Percentiles rank a stretch among this genome's conserved stretches.
Conservation (phyloP, 371 early-diverging fungal species). For the Apophysomyces elegans region DNA sequence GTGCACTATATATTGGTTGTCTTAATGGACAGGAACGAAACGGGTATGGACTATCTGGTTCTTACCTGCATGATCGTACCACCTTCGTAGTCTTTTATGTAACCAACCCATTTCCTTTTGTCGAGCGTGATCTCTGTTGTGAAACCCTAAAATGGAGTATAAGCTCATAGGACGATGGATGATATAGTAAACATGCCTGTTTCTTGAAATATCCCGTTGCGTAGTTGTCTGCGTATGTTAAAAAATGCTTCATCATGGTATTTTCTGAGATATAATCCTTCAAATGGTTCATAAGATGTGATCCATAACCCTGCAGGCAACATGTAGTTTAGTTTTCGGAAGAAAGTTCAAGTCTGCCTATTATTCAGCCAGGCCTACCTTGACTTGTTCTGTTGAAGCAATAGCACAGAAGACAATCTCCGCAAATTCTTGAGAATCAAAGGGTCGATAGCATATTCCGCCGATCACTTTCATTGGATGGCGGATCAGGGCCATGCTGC, state of each 20-base stretch:
- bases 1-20: conserved; percentile 43
- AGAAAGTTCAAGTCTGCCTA: conserved; percentile 17
- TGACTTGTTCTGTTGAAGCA: conserved; percentile 93
- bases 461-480: conserved; percentile 85
- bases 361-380: conserved; percentile 53
- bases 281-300: conserved; percentile 91
- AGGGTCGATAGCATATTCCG: conserved; percentile 97
- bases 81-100: conserved; percentile 99
- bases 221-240: conserved; percentile 99
- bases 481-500: conserved; percentile 70
- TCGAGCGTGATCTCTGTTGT: conserved; percentile 95
- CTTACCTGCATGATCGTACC: conserved; percentile 98
- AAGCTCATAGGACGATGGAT: background rate
- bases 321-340: background rate
- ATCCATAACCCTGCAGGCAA: conserved; percentile 84
- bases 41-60: background rate
- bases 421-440: conserved; percentile 89
- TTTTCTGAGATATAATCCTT: conserved; percentile 85
- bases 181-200: conserved; percentile 64
- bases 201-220: conserved; percentile 99
- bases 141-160: conserved; percentile 78
- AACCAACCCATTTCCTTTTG: conserved; percentile 94
- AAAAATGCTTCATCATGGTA: conserved; percentile 81
- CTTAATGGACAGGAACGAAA: too few species aligned
- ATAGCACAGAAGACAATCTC: conserved; percentile 99